A percentile compares a stretch with the other conserved stretches of the same genome.
Evolutionary conservation across 257 asterid genomes (phyloP).

Genomic region (Penstemon newberryi): DNA sequence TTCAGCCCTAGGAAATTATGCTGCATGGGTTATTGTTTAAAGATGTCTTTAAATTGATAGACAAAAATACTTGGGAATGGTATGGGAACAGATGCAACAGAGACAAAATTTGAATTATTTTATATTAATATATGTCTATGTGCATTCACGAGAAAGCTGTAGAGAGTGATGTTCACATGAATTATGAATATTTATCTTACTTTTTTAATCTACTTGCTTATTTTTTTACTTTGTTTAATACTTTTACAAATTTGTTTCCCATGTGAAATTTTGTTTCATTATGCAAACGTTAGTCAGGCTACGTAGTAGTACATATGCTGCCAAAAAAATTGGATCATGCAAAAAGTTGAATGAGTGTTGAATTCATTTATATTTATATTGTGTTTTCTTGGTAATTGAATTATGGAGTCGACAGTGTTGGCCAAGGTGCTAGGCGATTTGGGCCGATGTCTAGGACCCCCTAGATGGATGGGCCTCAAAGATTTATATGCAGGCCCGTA

Average conservation of each 20-base stretch:
- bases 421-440: no score
- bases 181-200: background rate
- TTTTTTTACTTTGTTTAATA: background rate
- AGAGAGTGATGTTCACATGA: background rate
- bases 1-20: slow-evolving; percentile 16
- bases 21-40: slow-evolving; percentile 27
- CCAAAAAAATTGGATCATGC: slow-evolving; percentile 13
- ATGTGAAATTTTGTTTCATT: slow-evolving; percentile 32
- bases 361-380: no score
- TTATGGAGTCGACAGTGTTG: no score
- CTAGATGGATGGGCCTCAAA: no score
- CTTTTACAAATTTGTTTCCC: background rate
- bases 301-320: slow-evolving; percentile 5
- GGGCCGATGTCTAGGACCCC: no score
- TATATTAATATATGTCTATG: background rate
- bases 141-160: slow-evolving; percentile 15
- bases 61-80: slow-evolving; percentile 24
- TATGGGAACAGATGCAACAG: slow-evolving; percentile 13
- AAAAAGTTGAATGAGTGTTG: no score
- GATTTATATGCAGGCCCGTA: no score
- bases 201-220: slow-evolving; percentile 4
- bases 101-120: slow-evolving; percentile 25
- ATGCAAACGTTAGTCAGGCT: slow-evolving; percentile 5
- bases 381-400: no score
- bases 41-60: slow-evolving; percentile 16